A percentile compares a stretch with the other conserved stretches of the same genome.
phyloP scores from a whole-genome alignment of 495 filamentous ascomycete genomes.

The Penicillium parvum region DNA sequence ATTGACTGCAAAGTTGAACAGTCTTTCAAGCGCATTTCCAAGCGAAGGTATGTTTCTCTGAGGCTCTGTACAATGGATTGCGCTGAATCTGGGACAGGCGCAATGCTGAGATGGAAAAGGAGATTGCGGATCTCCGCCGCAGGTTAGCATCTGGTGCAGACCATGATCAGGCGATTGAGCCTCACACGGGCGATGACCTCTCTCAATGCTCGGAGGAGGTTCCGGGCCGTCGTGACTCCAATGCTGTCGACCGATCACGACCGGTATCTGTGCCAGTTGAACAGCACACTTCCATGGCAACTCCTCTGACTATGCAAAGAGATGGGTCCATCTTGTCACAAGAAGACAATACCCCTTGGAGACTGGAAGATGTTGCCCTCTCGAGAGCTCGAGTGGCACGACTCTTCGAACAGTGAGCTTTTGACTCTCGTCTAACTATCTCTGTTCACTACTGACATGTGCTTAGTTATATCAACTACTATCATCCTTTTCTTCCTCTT shows the following conservation, averaged over 20 bases:
- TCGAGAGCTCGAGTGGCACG: constrained; percentile 36
- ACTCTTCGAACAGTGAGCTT: constrained; percentile 43
- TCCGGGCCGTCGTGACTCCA: constrained; percentile 31
- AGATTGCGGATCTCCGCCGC: constrained; percentile 46
- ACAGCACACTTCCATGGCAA: constrained; percentile 32
- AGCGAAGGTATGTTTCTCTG: constrained; percentile 32
- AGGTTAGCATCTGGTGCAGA: constrained; percentile 35
- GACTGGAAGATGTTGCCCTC: constrained; percentile 40
- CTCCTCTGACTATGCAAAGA: constrained; percentile 36
- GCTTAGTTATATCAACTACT: constrained; percentile 64
- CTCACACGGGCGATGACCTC: constrained; percentile 30
- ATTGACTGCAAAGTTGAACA: constrained; percentile 49
- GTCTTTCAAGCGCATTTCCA: constrained; percentile 46
- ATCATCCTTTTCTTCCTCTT: constrained; percentile 83
- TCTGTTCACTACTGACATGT: neutral
- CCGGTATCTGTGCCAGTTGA: constrained; percentile 38
- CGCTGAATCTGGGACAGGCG: constrained; percentile 26
- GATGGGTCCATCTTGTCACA: constrained; percentile 41
- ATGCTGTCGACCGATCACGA: constrained; percentile 24
- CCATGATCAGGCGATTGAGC: constrained; percentile 24
- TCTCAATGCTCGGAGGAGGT: constrained; percentile 41
- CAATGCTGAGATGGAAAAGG: constrained; percentile 50
- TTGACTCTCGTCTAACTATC: neutral
- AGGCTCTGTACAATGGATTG: neutral
- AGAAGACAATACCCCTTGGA: constrained; percentile 36